Evolutionary conservation across 805 yeast species (phyloP), one percentile per base, ranked within the genome.

Genomic region (Kodamaea kakaduensis): DNA sequence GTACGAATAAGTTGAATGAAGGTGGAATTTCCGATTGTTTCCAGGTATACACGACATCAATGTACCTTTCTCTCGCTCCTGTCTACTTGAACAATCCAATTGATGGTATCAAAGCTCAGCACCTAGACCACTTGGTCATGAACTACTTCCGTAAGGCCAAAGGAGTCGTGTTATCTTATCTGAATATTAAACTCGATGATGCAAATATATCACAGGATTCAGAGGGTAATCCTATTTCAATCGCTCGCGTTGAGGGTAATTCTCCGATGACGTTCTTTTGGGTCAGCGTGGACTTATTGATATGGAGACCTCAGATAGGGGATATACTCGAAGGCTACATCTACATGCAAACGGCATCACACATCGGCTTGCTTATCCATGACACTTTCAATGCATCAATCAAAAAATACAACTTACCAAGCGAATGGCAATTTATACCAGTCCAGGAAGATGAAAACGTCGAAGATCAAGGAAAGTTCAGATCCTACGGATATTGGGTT

Each of bases 381-480:
- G 97, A 93, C 61, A 86, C 95, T 1, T 93, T 93, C 67, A 93
- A 93, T 61, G 97, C 97, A 15, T 79, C 90, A 30, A 86, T 93
- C 44, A 86, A 84, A 59, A 79, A 84, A 55, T 80, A 73, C 54
- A 80, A 78, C 48, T 88, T 93, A 42, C 98, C 98, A n/a, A 62
- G 67, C 26, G 73, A 69, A 31, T 93, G 98, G 98, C 67, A 68
- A 21, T 93, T 90, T 59, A 72, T 85, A 36, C 90, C 93, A 33
- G 78, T 73, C 49, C 87, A 86, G 54, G 79, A 71, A 16, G 90
- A 83, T 48, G 86, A 77, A 44, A 51, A 36, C 9, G 49, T 46
- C 20, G 56, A 52, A 29, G 48, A 46, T 17, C 42, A 33, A 8
- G 43, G 46, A 1, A 58, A 58, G 32, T 63, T 70, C 38, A 69